These are phyloP conservation scores for Papiliotrema nemorosa DNA, from an alignment of 1,284 basidiomycete species.

Conservation along the genomic window DNA sequence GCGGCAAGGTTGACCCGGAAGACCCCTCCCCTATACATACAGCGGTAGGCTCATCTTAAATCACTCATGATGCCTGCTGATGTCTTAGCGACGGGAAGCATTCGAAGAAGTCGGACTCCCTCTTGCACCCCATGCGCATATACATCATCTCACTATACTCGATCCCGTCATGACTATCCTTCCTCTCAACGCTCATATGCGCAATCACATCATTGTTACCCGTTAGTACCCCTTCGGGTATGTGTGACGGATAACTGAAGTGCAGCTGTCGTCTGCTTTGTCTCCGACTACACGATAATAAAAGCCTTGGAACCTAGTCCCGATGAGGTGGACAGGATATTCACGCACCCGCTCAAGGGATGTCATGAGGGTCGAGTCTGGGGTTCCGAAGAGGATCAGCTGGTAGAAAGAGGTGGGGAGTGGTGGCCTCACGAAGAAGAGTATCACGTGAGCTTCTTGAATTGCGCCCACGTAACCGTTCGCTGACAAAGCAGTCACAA, in stretches of 20 bases:
- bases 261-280: conserved; percentile 69
- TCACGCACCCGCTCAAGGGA: conserved; percentile 70
- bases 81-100: conserved; percentile 67
- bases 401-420: conserved; percentile 60
- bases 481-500: conserved; percentile 22
- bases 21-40: conserved; percentile 56
- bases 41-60: conserved; percentile 58
- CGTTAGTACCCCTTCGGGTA: conserved; percentile 30
- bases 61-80: neutral
- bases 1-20: conserved; percentile 58
- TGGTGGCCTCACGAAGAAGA: conserved; percentile 73
- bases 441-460: conserved; percentile 54
- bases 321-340: conserved; percentile 72
- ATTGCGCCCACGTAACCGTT: neutral
- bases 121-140: conserved; percentile 53
- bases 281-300: conserved; percentile 59
- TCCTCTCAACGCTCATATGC: conserved; percentile 51
- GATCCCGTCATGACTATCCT: conserved; percentile 73
- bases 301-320: conserved; percentile 56
- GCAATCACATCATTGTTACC: conserved; percentile 49
- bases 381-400: conserved; percentile 43
- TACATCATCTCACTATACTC: conserved; percentile 64
- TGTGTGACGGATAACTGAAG: conserved; percentile 46
- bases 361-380: conserved; percentile 57
- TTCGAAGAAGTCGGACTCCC: conserved; percentile 75